phyloP scores from a whole-genome alignment of 2,329 filamentous ascomycete genomes.

The Microascus cirrosus region DNA sequence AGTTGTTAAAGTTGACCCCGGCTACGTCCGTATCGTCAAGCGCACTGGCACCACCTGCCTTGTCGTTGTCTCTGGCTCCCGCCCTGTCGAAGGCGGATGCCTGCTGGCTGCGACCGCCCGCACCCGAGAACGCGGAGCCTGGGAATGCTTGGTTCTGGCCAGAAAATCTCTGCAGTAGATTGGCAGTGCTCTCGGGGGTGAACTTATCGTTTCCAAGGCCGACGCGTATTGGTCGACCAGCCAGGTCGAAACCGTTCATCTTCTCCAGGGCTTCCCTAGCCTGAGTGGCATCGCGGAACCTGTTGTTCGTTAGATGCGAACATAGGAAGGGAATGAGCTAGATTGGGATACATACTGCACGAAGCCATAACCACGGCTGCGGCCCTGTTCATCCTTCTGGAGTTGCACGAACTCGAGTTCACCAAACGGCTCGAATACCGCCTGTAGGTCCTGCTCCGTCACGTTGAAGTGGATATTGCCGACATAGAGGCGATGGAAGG shows the following conservation, averaged over 20 bases:
- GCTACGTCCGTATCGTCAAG: conserved; percentile 96
- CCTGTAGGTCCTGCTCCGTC: conserved; percentile 88
- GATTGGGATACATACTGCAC: conserved; percentile 65
- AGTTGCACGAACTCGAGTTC: conserved; percentile 96
- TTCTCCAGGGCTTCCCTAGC: conserved; percentile 93
- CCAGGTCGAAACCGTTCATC: conserved; percentile 99
- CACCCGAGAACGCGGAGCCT: conserved; percentile 83
- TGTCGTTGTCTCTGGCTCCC: conserved; percentile 79
- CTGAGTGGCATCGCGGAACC: conserved; percentile 80
- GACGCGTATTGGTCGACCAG: conserved; percentile 92
- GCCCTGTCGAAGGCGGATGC: conserved; percentile 85
- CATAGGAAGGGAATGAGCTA: background rate
- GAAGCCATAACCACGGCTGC: conserved; percentile 93
- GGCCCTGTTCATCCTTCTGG: conserved; percentile 86
- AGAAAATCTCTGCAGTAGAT: conserved; percentile 84
- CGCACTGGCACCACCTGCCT: conserved; percentile 83
- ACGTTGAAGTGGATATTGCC: conserved; percentile 99
- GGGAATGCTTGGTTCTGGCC: conserved; percentile 70
- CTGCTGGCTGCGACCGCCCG: conserved; percentile 76
- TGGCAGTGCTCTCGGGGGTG: conserved; percentile 90
- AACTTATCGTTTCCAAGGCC: conserved; percentile 99
- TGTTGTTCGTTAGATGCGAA: conserved; percentile 30
- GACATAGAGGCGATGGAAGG: conserved; percentile 96
- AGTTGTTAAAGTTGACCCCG: conserved; percentile 99
- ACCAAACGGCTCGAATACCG: conserved; percentile 95